Conservation (phyloP, 2,329 filamentous ascomycete species). For the Colletotrichum gigasporum region DNA sequence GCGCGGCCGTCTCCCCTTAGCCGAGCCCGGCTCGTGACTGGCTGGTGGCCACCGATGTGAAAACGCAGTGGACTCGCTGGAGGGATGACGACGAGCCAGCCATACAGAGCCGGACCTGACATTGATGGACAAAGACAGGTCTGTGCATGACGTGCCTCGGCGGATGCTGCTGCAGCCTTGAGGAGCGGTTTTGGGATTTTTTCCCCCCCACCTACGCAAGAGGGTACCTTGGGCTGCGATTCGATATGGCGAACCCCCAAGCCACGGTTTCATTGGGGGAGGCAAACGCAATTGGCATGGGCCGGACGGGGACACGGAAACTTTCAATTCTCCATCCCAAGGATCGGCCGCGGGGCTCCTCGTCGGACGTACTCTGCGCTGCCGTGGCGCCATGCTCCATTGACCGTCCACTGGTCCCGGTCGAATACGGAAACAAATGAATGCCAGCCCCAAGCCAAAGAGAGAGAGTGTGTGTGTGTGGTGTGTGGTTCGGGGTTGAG, state of each 20-base stretch:
- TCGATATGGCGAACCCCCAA: slow-evolving; percentile 9
- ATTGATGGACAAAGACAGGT: slow-evolving; percentile 14
- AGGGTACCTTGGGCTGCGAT: neutral
- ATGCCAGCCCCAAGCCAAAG: neutral
- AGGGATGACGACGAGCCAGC: neutral
- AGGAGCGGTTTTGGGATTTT: neutral
- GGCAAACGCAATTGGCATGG: slow-evolving; percentile 1
- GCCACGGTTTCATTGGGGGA: slow-evolving; percentile 22
- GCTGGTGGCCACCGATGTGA: neutral
- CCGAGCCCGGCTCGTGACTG: slow-evolving; percentile 15
- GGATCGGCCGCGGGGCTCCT: slow-evolving; percentile 8
- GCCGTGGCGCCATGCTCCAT: slow-evolving; percentile 10
- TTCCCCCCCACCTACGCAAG: neutral
- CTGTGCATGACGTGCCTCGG: slow-evolving; percentile 26
- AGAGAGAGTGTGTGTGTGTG: too few species aligned
- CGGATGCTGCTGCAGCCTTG: neutral
- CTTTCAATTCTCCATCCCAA: slow-evolving; percentile 9
- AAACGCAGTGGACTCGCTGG: neutral
- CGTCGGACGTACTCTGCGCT: neutral
- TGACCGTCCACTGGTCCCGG: neutral
- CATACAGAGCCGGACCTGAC: slow-evolving; percentile 8
- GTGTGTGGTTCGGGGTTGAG: too few species aligned
- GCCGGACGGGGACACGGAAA: slow-evolving; percentile 12
- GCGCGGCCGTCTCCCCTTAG: neutral
- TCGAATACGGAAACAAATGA: neutral